Evolutionary conservation across 1,284 basidiomycete species (phyloP).

Genomic region (Irpex sp.): DNA sequence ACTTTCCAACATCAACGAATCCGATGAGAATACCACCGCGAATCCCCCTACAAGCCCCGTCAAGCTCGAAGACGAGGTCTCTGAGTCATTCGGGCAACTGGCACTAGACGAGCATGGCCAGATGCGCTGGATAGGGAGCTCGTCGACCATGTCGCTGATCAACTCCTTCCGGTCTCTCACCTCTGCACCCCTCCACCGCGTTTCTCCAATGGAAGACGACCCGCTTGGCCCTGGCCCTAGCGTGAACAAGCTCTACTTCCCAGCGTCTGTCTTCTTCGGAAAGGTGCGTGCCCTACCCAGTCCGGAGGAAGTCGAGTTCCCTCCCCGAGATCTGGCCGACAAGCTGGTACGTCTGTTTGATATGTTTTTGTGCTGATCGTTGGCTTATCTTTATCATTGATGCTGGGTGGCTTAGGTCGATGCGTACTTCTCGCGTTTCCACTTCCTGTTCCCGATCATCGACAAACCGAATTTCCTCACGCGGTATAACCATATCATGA

Average conservation of each 20-base stretch:
- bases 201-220: conserved; percentile 81
- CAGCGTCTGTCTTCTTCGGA: conserved; percentile 84
- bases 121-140: conserved; percentile 89
- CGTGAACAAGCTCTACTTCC: conserved; percentile 84
- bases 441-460: conserved; percentile 82
- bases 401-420: conserved; percentile 54
- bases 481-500: conserved; percentile 73
- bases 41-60: conserved; percentile 32
- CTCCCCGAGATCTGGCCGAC: conserved; percentile 77
- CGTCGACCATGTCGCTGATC: conserved; percentile 87
- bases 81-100: conserved; percentile 81
- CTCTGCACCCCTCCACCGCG: conserved; percentile 67
- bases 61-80: conserved; percentile 69
- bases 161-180: conserved; percentile 81
- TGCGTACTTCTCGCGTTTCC: conserved; percentile 80
- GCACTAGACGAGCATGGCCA: conserved; percentile 87
- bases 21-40: conserved; percentile 29
- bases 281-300: conserved; percentile 80
- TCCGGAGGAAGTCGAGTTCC: conserved; percentile 85
- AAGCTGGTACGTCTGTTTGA: conserved; percentile 55
- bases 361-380: conserved; percentile 1
- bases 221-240: conserved; percentile 70
- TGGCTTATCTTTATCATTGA: conserved; percentile 8
- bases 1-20: conserved; percentile 25
- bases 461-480: conserved; percentile 79